Base-by-base conservation (phyloP, 2,329 filamentous ascomycete genomes). In the Aspergillus sp. region DNA sequence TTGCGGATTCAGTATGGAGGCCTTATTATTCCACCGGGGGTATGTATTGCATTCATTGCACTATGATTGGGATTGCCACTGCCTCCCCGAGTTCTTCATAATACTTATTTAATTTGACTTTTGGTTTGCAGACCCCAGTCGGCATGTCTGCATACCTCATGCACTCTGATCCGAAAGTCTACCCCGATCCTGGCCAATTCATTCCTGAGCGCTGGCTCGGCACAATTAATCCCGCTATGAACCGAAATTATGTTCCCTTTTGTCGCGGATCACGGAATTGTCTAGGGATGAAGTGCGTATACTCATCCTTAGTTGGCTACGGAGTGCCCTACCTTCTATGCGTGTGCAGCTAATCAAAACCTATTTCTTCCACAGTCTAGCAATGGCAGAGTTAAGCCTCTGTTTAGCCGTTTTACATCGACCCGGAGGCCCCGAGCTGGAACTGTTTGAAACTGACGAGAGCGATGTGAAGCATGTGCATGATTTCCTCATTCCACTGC, bases 351-450 rank as follows among this genome's bases (percentile, higher is more conserved):
- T 12, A 20, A 18, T 7, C 9, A 42, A 30, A 30, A 30, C 4
- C 8, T 42, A 42, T 18, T 42, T 11, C 39, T 17, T 42, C 5
- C 4, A 56, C 4, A 56, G 53, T 11, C 47, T 56, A n/a, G 45
- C 53, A 44, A 17, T 42, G 12, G 85, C 85, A 39, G 87, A 90
- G 68, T 88, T 87, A 66, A 82, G 83, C 32, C 74, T 90, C 4
- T 86, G 86, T 1, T 79, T 87, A 59, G 84, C 85, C 1, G 45
- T 49, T 7, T 13, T 56, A 12, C 42, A 44, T 34, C 38, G 53
- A 5, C 53, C 53, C 17, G 32, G 48, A 9, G 53, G 34, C 8
- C 47, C 47, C 11, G 34, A 36, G 18, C 7, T 56, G 8, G 22
- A 41, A 5, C 47, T 49, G 8, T 56, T 50, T 44, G 45, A 45